Evolutionary conservation across 208 protist genomes (phyloP), one percentile per base, ranked within the genome.

Genomic region (Herpetomonas samuelpessoai): DNA sequence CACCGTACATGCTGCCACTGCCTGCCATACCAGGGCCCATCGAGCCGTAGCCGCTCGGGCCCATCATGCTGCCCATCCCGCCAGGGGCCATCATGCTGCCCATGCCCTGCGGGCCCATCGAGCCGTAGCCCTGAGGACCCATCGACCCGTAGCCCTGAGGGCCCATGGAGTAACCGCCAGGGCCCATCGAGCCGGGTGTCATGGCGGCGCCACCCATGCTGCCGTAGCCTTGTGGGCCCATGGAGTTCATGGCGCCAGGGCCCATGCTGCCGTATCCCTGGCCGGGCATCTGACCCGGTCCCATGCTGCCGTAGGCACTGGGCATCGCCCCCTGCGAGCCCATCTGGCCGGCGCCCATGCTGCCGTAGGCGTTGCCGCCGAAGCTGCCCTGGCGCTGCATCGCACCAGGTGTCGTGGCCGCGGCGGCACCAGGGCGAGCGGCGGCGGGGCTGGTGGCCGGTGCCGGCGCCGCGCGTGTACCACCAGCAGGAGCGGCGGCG

Each of bases 1-100:
- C 67, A 35, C 66, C 73, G 62, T 78, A 76, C 57, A 81, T 68
- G n/a, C 60, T 65, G 50, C 68, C 59, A 16, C 30, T 46, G 21
- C 29, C 25, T 28, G 28, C 28, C 41, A 16, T 44, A 39, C 31
- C 44, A 29, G 35, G 54, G 31, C 31, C 24, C 54, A 59, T 46
- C 28, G 54, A 39, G 60, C 50, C 60, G 27, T 55, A 56, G 48
- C 31, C 51, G 51, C 50, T 57, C 38, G 44, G 44, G 24, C 31
- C 31, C 29, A 24, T n/a, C 12, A 3, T 24, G 53, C 53, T 19
- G 12, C 22, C 24, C 27, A 47, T 47, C 18, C 16, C 9, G 26
- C 28, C 54, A 19, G 28, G 9, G 14, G 29, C 30, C 58, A 71
- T 65, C 10, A 39, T 28, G 27, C 74, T 35, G 2, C 28, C 28